Evolutionary conservation across 139 green algal species (phyloP).

Genomic region (Coelastrella sp.): DNA sequence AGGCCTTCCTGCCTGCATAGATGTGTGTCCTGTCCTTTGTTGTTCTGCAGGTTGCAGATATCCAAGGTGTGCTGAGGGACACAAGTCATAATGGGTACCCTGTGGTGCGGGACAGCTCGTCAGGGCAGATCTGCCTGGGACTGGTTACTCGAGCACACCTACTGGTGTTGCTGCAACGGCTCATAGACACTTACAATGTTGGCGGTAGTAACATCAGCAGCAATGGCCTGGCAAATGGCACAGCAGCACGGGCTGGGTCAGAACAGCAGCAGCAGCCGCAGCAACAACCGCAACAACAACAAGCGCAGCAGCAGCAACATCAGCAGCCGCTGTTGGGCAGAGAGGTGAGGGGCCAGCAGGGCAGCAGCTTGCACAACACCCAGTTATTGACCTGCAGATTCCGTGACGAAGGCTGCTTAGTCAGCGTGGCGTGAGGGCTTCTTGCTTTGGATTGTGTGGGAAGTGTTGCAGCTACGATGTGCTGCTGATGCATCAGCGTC

Average conservation of each 20-base stretch:
- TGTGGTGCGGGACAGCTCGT: conserved; percentile 40
- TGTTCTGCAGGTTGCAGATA: conserved; percentile 31
- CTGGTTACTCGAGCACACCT: conserved; percentile 84
- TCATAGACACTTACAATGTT: conserved; percentile 39
- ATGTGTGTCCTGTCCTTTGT: neutral
- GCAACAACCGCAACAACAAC: conserved; percentile 13
- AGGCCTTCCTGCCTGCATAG: neutral
- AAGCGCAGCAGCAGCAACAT: conserved; percentile 38
- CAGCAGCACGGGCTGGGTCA: neutral
- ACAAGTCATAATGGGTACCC: conserved; percentile 55
- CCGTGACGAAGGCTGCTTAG: neutral
- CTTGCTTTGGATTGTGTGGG: too few species aligned
- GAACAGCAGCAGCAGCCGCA: neutral
- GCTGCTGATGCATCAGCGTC: too few species aligned
- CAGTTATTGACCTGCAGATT: neutral
- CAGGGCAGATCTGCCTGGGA: conserved; percentile 77
- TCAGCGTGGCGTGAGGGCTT: neutral
- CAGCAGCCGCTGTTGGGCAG: conserved; percentile 18
- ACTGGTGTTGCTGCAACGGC: conserved; percentile 79
- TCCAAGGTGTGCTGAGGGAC: conserved; percentile 43
- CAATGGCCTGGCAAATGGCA: neutral
- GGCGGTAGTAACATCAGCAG: neutral
- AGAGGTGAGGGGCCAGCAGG: neutral
- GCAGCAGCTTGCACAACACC: neutral
- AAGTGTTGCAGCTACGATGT: too few species aligned